Conservation (phyloP, 148 eudicot genomes). For the Pouteria glomerata region DNA sequence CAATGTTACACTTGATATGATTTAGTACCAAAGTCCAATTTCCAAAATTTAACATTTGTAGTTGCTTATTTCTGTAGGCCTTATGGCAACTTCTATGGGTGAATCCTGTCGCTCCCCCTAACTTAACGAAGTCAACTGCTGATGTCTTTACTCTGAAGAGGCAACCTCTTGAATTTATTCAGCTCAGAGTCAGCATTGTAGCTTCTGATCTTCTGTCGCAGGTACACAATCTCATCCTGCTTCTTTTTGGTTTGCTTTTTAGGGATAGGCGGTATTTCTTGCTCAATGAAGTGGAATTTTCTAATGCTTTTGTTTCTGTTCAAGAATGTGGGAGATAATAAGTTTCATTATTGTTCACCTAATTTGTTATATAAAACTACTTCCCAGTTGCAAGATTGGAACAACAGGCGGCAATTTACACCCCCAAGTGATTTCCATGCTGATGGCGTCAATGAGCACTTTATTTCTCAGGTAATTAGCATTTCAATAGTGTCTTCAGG, state of each 20-base stretch:
- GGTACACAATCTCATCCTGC: slow-evolving; percentile 35
- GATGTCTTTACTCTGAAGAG: slow-evolving; percentile 43
- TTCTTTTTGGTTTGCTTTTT: not conserved
- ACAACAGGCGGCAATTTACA: slow-evolving; percentile 85
- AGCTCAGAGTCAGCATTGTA: slow-evolving; percentile 72
- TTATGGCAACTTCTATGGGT: slow-evolving; percentile 96
- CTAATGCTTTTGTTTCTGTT: not conserved
- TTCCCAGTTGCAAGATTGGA: slow-evolving; percentile 96
- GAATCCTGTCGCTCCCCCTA: slow-evolving; percentile 54
- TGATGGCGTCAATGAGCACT: slow-evolving; percentile 84
- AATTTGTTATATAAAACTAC: slow-evolving; percentile 12
- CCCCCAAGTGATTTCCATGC: slow-evolving; percentile 86
- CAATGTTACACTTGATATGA: not conserved
- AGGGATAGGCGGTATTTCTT: not conserved
- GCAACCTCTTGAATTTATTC: slow-evolving; percentile 72
- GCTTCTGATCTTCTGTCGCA: slow-evolving; percentile 89
- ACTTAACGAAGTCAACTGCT: slow-evolving; percentile 29
- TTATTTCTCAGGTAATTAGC: slow-evolving; percentile 76
- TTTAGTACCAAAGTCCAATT: not conserved
- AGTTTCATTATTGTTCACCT: slow-evolving; percentile 2
- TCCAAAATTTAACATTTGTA: not conserved
- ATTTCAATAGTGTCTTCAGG: not conserved
- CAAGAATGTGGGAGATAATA: not conserved
- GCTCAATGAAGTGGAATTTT: not conserved
- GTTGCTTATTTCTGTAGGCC: slow-evolving; percentile 46